Evolutionary conservation across 495 filamentous ascomycete species (phyloP), one percentile per base, ranked within the genome.

Genomic region (Talaromyces liani): DNA sequence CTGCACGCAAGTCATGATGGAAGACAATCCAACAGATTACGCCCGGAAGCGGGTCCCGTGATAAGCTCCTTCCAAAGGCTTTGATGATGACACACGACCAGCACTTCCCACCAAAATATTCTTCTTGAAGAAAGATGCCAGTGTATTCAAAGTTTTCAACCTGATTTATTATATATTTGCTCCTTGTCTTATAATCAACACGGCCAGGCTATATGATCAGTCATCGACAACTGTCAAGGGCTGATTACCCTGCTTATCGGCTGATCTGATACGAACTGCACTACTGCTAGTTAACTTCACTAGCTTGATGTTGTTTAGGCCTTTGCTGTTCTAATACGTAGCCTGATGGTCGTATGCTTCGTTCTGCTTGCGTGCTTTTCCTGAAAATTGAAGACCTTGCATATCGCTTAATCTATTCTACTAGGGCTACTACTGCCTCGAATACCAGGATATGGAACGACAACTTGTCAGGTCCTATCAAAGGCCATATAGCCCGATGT

Each of bases 1-100:
- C 22, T 22, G 31, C 16, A 18, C 20, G 18, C 14, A 25, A 45
- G 58, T 18, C 18, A 47, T 41, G 58, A 60, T 60, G 36, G 36
- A 36, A 18, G 27, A 33, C 10, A 29, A 9, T 16, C 14, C 12
- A 57, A 16, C 14, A 16, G 54, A 24, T 22, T 8, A 22, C 29
- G 14, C 16, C 18, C 22, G 25, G 57, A 45, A 60, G 34, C 58
- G 58, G 58, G 58, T 60, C 58, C 58, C 58, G 58, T 60, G 58
- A 60, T 60, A 60, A 60, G 56, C 31, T 41, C 36, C 6, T 3
- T 16, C n/a, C n/a, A n/a, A n/a, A n/a, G n/a, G 36, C 36, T 41
- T 36, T 36, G 36, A 41, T 16, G 36, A 14, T 41, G 36, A 41
- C 36, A 41, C 36, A 16, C 36, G 36, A 41, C 14, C 14, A 9